These are phyloP conservation scores for Penicillium sp. DNA, from an alignment of 2,329 filamentous ascomycete species.

Conservation along the genomic window DNA sequence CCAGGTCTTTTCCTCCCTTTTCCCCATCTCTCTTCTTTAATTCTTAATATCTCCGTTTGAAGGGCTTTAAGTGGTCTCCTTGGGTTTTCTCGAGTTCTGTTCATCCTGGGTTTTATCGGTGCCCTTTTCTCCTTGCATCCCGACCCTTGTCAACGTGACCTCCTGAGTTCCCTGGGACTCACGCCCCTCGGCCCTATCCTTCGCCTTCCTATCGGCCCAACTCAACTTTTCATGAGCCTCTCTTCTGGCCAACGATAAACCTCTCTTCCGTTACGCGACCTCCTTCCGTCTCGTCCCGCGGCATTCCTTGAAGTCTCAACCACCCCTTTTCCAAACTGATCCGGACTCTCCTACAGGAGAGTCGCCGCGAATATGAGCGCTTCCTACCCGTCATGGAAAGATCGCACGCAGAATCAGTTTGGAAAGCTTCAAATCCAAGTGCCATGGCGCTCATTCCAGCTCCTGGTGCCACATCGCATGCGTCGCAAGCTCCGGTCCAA, in stretches of 20 bases:
- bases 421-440: slow-evolving; percentile 47
- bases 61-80: slow-evolving; percentile 9
- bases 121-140: slow-evolving; percentile 30
- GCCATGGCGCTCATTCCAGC: slow-evolving; percentile 51
- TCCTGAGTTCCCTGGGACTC: slow-evolving; percentile 11
- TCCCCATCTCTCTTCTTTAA: slow-evolving; percentile 14
- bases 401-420: slow-evolving; percentile 44
- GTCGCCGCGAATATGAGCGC: slow-evolving; percentile 34
- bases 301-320: slow-evolving; percentile 16
- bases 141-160: slow-evolving; percentile 31
- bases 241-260: slow-evolving; percentile 10
- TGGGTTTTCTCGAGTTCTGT: slow-evolving; percentile 14
- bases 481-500: slow-evolving; percentile 67
- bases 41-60: slow-evolving; percentile 10
- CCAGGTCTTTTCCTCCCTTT: slow-evolving; percentile 18
- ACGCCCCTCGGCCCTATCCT: slow-evolving; percentile 9
- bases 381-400: slow-evolving; percentile 47
- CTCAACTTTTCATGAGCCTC: slow-evolving; percentile 6
- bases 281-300: slow-evolving; percentile 22
- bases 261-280: slow-evolving; percentile 15
- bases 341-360: slow-evolving; percentile 21
- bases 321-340: slow-evolving; percentile 12
- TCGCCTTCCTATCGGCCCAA: slow-evolving; percentile 10
- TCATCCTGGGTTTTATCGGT: slow-evolving; percentile 15
- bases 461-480: slow-evolving; percentile 61